These are phyloP conservation scores for Microsporum audouinii DNA, from an alignment of 2,329 filamentous ascomycete genomes.

Conservation along the genomic window DNA sequence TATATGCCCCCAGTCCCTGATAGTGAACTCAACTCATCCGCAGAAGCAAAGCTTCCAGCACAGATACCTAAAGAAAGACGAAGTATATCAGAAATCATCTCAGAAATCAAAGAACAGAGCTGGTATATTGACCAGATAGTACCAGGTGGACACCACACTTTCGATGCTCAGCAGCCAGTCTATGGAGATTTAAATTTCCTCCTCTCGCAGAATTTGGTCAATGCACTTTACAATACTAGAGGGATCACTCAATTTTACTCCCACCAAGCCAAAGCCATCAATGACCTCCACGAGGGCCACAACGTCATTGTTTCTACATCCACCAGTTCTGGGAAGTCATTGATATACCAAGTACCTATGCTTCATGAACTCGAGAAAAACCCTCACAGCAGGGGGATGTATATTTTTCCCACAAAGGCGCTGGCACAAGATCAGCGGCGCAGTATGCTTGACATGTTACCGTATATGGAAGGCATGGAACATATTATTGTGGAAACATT, in stretches of 20 bases:
- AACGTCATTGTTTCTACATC: slow-evolving; percentile 91
- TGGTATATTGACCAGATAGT: slow-evolving; percentile 94
- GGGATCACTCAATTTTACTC: slow-evolving; percentile 77
- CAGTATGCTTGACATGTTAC: slow-evolving; percentile 73
- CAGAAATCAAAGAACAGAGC: slow-evolving; percentile 66
- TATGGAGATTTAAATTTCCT: slow-evolving; percentile 76
- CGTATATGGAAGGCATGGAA: slow-evolving; percentile 67
- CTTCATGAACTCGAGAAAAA: slow-evolving; percentile 76
- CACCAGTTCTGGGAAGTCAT: slow-evolving; percentile 89
- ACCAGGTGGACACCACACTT: slow-evolving; percentile 80
- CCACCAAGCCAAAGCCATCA: slow-evolving; percentile 90
- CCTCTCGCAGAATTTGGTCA: slow-evolving; percentile 84
- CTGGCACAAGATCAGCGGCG: slow-evolving; percentile 87
- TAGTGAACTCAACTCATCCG: slow-evolving; percentile 29
- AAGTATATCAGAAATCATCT: slow-evolving; percentile 69
- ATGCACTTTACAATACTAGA: slow-evolving; percentile 85
- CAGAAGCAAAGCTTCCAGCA: slow-evolving; percentile 45
- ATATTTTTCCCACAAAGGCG: slow-evolving; percentile 96
- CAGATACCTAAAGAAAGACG: slow-evolving; percentile 71
- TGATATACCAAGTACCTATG: slow-evolving; percentile 96
- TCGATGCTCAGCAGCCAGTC: slow-evolving; percentile 70
- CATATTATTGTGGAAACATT: slow-evolving; percentile 79
- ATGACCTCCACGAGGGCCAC: slow-evolving; percentile 66
- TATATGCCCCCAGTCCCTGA: slow-evolving; percentile 53
- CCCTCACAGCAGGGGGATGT: slow-evolving; percentile 70